Evolutionary conservation across 371 early-diverging fungal species (phyloP), one percentile per base, ranked within the genome.

Genomic region (Mucor indicus): DNA sequence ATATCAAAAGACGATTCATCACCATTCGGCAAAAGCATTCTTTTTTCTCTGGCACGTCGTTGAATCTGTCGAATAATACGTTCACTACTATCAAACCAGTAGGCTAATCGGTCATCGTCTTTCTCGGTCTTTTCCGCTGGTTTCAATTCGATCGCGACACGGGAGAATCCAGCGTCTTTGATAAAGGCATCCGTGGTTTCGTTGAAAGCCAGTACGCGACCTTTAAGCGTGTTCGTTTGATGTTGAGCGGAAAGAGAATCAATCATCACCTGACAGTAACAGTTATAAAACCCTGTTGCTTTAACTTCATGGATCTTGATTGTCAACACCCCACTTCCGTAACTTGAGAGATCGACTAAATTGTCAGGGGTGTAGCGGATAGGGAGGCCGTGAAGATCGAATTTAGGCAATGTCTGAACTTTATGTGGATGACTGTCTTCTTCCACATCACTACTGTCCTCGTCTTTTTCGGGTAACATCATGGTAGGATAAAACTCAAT

Each of bases 401-500:
- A 35, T 17, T 38, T 8, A 9, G 63, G 59, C 9, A 39, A 23
- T 12, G 40, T 7, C 5, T 27, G 5, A 11, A 27, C 29, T 7
- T 7, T 27, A 5, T 27, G 5, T 27, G 5, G 29, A 27, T 27
- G 29, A n/a, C 3, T 44, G 21, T 51, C 15, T 16, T 38, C 40
- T 17, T 21, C 33, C 24, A 49, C 36, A 23, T 49, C 48, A 3
- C 49, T 22, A 7, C 58, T 51, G 29, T 50, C 38, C 3, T 60
- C 55, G 12, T 44, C 24, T 2, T 22, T 16, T 3, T 35, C 47
- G 3, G 48, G 38, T 62, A 15, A 48, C 36, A 38, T 58, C 60
- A 50, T 74, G 56, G 45, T 81, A 72, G 88, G 89, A 39, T 77
- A 64, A 59, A 90, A 90, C 32, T 81, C 72, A 3, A 85, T 83